These are phyloP conservation scores for Xylariaceae sp. DNA, from an alignment of 2,329 filamentous ascomycete genomes.

Conservation along the genomic window DNA sequence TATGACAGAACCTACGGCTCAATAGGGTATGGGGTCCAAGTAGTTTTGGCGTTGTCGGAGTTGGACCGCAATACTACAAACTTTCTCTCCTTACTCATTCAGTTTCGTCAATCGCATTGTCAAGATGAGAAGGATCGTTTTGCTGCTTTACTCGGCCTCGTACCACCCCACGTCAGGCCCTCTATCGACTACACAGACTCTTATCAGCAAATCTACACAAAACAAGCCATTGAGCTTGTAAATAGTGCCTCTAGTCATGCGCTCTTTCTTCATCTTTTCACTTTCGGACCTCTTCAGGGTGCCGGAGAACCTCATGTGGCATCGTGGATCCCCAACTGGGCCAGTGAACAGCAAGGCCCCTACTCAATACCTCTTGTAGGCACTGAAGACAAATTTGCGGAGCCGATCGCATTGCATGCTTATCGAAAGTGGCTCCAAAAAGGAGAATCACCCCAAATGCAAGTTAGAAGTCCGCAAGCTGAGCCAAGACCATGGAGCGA, in stretches of 20 bases:
- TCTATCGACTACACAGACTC: not conserved
- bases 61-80: not conserved
- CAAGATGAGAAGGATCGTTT: not conserved
- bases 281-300: not conserved
- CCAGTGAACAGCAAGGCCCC: not conserved
- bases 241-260: not conserved
- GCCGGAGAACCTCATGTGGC: not conserved
- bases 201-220: not conserved
- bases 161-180: not conserved
- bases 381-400: not conserved
- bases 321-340: not conserved
- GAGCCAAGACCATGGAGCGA: not conserved
- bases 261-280: not conserved
- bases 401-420: not conserved
- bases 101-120: not conserved
- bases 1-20: not conserved
- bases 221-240: not conserved
- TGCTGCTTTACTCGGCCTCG: not conserved
- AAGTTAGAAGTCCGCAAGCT: not conserved
- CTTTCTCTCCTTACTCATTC: not conserved
- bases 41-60: not conserved
- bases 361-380: not conserved
- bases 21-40: too few relatives aligned
- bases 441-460: not conserved
- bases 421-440: not conserved